These are phyloP conservation scores for Phytophthora nicotianae DNA, from an alignment of 352 stramenopile genomes.

Conservation along the genomic window DNA sequence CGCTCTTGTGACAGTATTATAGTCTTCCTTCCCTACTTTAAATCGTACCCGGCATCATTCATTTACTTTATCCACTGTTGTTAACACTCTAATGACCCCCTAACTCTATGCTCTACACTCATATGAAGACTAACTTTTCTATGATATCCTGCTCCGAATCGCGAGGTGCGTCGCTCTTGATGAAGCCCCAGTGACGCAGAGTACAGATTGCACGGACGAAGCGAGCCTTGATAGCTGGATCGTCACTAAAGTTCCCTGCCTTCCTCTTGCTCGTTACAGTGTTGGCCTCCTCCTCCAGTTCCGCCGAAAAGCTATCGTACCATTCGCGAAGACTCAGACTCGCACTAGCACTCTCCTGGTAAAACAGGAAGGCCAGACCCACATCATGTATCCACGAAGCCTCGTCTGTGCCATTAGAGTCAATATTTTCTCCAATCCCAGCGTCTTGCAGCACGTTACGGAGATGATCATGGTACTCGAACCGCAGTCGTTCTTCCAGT, in stretches of 20 bases:
- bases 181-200: constrained; percentile 74
- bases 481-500: constrained; percentile 42
- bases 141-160: constrained; percentile 58
- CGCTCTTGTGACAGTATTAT: constrained; percentile 47
- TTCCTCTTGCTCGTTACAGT: constrained; percentile 20
- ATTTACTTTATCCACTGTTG: constrained; percentile 6
- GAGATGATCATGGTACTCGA: constrained; percentile 67
- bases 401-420: constrained; percentile 21
- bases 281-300: constrained; percentile 28
- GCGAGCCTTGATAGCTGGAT: constrained; percentile 53
- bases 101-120: background rate
- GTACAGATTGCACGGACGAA: constrained; percentile 75
- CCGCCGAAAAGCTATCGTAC: constrained; percentile 62
- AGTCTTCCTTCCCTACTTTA: constrained; percentile 50
- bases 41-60: constrained; percentile 31
- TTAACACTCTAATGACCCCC: background rate
- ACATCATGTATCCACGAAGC: constrained; percentile 61
- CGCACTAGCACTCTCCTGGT: constrained; percentile 66
- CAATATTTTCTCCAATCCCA: constrained; percentile 30
- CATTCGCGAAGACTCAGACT: constrained; percentile 69
- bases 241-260: constrained; percentile 8
- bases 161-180: constrained; percentile 48
- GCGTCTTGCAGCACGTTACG: constrained; percentile 49
- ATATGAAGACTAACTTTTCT: constrained; percentile 87
- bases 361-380: constrained; percentile 71